A percentile compares a stretch with the other conserved stretches of the same genome.
Evolutionary conservation across 495 filamentous ascomycete species (phyloP).

Genomic region (Tuber indicum): DNA sequence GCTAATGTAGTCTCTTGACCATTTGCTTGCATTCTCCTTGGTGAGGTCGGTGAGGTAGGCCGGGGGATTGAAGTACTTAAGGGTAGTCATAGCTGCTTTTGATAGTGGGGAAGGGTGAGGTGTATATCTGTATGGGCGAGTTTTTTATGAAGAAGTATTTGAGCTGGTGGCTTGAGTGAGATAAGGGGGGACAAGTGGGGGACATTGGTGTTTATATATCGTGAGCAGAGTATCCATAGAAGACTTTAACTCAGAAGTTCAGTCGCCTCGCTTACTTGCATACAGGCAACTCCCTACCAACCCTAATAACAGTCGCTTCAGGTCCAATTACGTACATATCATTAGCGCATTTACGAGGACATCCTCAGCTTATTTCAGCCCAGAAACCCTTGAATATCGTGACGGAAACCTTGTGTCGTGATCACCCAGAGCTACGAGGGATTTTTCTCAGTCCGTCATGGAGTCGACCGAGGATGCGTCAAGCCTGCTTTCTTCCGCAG

Average conservation of each 20-base stretch:
- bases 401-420: neutral
- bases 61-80: conserved; percentile 5
- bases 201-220: neutral
- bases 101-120: neutral
- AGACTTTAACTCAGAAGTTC: neutral
- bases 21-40: conserved; percentile 11
- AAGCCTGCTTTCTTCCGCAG: neutral
- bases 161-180: neutral
- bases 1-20: conserved; percentile 14
- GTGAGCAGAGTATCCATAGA: neutral
- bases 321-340: neutral
- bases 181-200: neutral
- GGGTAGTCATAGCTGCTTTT: neutral
- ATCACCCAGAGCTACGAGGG: neutral
- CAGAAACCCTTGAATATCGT: neutral
- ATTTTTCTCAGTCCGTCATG: neutral
- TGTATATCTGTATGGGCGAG: neutral
- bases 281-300: neutral
- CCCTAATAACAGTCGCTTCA: neutral
- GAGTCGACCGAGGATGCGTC: neutral
- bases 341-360: neutral
- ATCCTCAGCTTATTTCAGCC: neutral
- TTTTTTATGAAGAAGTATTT: neutral
- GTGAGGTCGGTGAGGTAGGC: conserved; percentile 16
- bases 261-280: neutral